Evolutionary conservation across 2,329 filamentous ascomycete genomes (phyloP).

Genomic region (Rugonectria rugulosa): DNA sequence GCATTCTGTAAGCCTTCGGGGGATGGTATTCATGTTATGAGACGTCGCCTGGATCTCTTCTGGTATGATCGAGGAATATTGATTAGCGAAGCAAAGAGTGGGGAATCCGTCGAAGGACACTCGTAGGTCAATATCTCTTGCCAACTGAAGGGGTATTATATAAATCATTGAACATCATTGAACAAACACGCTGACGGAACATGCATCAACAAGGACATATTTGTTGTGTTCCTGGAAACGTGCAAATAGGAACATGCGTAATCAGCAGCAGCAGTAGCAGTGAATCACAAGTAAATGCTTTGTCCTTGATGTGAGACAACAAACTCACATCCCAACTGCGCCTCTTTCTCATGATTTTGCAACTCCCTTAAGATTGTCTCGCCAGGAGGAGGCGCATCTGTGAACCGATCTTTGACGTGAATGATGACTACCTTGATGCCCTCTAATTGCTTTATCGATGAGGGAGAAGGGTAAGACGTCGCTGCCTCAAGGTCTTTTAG

Average conservation of each 20-base stretch:
- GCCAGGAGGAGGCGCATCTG: conserved; percentile 70
- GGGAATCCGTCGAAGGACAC: too few species aligned
- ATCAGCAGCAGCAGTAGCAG: neutral
- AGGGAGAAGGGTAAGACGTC: conserved; percentile 26
- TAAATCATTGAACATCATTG: too few species aligned
- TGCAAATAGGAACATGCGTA: neutral
- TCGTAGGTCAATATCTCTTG: too few species aligned
- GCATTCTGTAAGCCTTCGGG: too few species aligned
- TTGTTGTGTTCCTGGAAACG: conserved; percentile 5
- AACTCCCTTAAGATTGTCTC: conserved; percentile 77
- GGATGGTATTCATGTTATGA: neutral
- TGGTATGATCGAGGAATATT: too few species aligned
- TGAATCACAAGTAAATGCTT: conserved; percentile 57
- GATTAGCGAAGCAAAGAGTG: too few species aligned
- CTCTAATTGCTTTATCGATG: conserved; percentile 60
- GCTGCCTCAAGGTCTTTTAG: conserved; percentile 48
- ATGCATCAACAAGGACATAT: conserved; percentile 1
- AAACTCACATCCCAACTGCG: conserved; percentile 80
- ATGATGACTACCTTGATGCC: conserved; percentile 88
- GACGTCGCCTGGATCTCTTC: too few species aligned
- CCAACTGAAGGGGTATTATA: too few species aligned
- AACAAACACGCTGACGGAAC: too few species aligned
- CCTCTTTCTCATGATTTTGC: conserved; percentile 68
- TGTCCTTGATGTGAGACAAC: conserved; percentile 73
- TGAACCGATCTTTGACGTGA: conserved; percentile 87